A percentile compares a stretch with the other conserved stretches of the same genome.
Evolutionary conservation across 1,284 basidiomycete genomes (phyloP).

Genomic region (Boletus sp.): DNA sequence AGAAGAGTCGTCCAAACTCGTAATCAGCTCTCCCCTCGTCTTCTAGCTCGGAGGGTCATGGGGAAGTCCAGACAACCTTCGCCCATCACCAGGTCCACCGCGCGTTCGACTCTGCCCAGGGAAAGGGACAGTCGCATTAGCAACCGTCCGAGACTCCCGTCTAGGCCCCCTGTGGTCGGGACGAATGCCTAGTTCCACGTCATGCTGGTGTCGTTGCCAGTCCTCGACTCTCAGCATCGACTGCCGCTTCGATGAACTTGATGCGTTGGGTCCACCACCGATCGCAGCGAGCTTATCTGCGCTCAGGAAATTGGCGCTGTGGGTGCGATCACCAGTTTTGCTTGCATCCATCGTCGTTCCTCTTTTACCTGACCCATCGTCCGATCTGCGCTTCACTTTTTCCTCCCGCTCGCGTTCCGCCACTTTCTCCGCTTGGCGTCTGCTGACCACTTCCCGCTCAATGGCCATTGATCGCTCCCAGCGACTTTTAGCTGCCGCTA

Average conservation of each 20-base stretch:
- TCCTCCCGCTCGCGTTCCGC: slow-evolving; percentile 47
- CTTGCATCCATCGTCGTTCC: slow-evolving; percentile 30
- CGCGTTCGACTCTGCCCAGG: slow-evolving; percentile 34
- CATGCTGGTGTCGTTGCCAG: slow-evolving; percentile 71
- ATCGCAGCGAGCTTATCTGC: slow-evolving; percentile 53
- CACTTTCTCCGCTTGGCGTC: slow-evolving; percentile 67
- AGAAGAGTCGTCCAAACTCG: slow-evolving; percentile 17
- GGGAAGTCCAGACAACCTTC: slow-evolving; percentile 20
- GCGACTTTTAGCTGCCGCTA: slow-evolving; percentile 63
- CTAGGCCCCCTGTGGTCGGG: slow-evolving; percentile 28
- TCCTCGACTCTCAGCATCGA: slow-evolving; percentile 78
- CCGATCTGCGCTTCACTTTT: slow-evolving; percentile 43
- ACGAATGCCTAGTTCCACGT: slow-evolving; percentile 38
- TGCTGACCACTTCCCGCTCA: slow-evolving; percentile 65
- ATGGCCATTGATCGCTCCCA: slow-evolving; percentile 71
- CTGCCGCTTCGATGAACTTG: slow-evolving; percentile 54
- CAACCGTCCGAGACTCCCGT: slow-evolving; percentile 35
- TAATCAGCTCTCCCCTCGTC: not conserved
- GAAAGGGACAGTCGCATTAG: slow-evolving; percentile 44
- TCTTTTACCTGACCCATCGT: slow-evolving; percentile 36
- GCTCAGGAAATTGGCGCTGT: slow-evolving; percentile 50
- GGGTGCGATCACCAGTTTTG: slow-evolving; percentile 38
- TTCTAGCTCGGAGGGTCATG: slow-evolving; percentile 33
- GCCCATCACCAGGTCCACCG: slow-evolving; percentile 30
- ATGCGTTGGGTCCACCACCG: slow-evolving; percentile 29